Evolutionary conservation across 352 stramenopile species (phyloP).

Genomic region (Pythium oligandrum): DNA sequence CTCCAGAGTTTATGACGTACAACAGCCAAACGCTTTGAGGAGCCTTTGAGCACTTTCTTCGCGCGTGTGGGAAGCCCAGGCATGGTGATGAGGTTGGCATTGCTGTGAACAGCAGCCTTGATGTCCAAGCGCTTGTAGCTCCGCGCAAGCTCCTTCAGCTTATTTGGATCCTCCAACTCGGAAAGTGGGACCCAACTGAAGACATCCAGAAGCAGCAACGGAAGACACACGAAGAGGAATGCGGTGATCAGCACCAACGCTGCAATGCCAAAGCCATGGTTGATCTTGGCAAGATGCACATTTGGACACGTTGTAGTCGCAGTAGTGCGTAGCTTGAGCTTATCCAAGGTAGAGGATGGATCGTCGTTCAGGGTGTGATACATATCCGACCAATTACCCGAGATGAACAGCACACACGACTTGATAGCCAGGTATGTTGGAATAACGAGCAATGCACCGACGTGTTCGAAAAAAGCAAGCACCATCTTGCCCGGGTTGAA

Average conservation of each 20-base stretch:
- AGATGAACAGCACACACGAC: conserved; percentile 54
- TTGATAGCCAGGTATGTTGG: conserved; percentile 53
- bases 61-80: too few species aligned
- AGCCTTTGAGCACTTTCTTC: too few species aligned
- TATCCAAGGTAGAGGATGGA: conserved; percentile 4
- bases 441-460: conserved; percentile 46
- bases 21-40: too few species aligned
- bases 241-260: conserved; percentile 33
- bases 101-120: conserved; percentile 44
- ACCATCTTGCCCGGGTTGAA: conserved; percentile 30
- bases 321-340: conserved; percentile 18
- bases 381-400: conserved; percentile 29
- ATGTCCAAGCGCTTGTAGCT: conserved; percentile 30
- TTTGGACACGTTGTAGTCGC: conserved; percentile 14
- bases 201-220: conserved; percentile 47
- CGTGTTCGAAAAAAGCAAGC: conserved; percentile 32
- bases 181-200: conserved; percentile 52
- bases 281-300: conserved; percentile 20
- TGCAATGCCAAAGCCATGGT: conserved; percentile 34
- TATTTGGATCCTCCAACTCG: conserved; percentile 29
- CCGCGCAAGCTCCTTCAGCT: conserved; percentile 23
- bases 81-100: conserved; percentile 30
- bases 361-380: conserved; percentile 19
- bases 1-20: too few species aligned
- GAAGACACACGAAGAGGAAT: conserved; percentile 51